Evolutionary conservation across 1,284 basidiomycete genomes (phyloP), one percentile per base, ranked within the genome.

Genomic region (Testicularia cyperi): DNA sequence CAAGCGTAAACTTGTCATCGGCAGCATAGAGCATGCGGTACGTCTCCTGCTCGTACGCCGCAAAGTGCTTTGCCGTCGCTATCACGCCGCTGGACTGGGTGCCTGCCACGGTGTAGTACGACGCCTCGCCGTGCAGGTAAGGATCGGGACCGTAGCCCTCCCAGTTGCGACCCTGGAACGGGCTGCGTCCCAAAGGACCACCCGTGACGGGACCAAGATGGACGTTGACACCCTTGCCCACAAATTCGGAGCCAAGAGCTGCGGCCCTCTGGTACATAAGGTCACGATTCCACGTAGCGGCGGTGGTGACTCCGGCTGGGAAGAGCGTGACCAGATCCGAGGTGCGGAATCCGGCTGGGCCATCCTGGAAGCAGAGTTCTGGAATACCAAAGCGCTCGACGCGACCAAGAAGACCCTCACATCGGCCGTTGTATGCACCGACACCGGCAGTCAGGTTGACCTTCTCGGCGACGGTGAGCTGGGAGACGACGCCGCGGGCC

Each of bases 171-270:
- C 89, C 89, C 3, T 80, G 83, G 14, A 82, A 82, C 5, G 85
- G 82, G 1, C 80, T 80, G n/a, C 86, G 81, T 41, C 80, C 81
- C 39, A 86, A 27, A n/a, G n/a, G n/a, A n/a, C n/a, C n/a, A 39
- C 60, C 65, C 42, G 58, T 51, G 47, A 60, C 54, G 16, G 73
- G 73, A 7, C 85, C 85, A 7, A 88, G 79, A 7, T 82, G 82
- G 45, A 87, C 80, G 68, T 92, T 83, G 45, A 86, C 85, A 31
- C 90, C 90, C 73, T 92, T 90, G 28, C 82, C 85, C 53, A 82
- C 81, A 77, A 86, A 85, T 78, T 94, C 90, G 33, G 80, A 72
- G 23, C 88, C 90, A 83, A 92, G 85, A 40, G 83, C 85, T 9
- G 82, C 65, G 14, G 88, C 89, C 23, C 90, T 84, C 15, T 80